Base-by-base conservation (phyloP, 2,329 filamentous ascomycete genomes). In the Drechslera avenae region DNA sequence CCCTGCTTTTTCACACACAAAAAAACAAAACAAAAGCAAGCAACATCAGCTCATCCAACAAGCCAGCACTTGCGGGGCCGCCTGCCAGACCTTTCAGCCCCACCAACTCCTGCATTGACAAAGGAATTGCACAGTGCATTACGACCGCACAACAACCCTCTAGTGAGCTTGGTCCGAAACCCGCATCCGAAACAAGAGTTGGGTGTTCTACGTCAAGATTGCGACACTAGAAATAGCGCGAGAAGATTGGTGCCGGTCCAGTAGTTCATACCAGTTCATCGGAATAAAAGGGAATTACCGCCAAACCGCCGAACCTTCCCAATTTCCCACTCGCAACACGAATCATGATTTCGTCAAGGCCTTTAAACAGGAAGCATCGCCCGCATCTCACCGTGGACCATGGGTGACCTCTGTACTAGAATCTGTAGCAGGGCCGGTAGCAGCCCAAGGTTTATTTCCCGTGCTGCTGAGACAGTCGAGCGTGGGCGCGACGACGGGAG, bases 181-280 rank as follows among this genome's bases (percentile, higher is more conserved):
- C 32, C 17, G 19, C 42, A 35, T 34, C 35, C 17, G 35, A 36
- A 46, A 39, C 43, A 32, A 17, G 17, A 23, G 9, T 46, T 30
- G 13, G 26, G 17, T 14, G 17, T 44, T 35, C 21, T 14, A 43
- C 19, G 39, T 30, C 13, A 23, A 21, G 21, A 33, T 23, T 32
- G 31, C 19, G n/a, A 5, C 35, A 26, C 32, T 39, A 50, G 31
- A 14, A 5, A 26, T 44, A 34, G 44, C 44, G 44, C 26, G 23
- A 39, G 34, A 26, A 35, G 23, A 42, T 28, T 39, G 39, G 39
- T 34, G 47, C 43, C 39, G 45, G 39, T 54, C 52, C 19, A 39
- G 36, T 39, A 50, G 47, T 50, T 50, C 47, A 44, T 39, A 42
- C 42, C 43, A 48, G 52, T 54, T 54, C 48, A 50, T 51, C 42